phyloP scores from a whole-genome alignment of 192 early-diverging fungal species.

The Backusella tuberculispora region DNA sequence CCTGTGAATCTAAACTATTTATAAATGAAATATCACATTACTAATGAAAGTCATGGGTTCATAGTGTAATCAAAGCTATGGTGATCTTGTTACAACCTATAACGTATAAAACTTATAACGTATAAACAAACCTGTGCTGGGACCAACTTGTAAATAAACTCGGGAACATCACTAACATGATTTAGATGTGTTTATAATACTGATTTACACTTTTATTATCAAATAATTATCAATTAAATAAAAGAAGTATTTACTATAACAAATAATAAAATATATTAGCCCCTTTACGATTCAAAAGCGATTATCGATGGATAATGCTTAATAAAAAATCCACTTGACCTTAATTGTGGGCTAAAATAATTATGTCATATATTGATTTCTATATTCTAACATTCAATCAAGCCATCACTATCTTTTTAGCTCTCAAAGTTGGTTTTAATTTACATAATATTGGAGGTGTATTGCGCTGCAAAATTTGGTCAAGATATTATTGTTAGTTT shows the following conservation, averaged over 20 bases:
- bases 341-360: background rate
- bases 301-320: background rate
- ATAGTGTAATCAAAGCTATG: background rate
- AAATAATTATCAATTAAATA: background rate
- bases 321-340: background rate
- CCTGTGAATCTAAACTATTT: background rate
- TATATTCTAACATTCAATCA: background rate
- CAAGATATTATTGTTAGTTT: background rate
- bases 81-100: background rate
- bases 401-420: background rate
- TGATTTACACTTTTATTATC: background rate
- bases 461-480: background rate
- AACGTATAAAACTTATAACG: background rate
- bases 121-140: background rate
- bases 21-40: slow-evolving; percentile 4
- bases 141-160: background rate
- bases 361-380: background rate
- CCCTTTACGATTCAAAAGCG: background rate
- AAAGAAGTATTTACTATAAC: no score
- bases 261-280: no score
- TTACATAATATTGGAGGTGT: background rate
- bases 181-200: background rate
- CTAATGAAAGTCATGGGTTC: slow-evolving; percentile 6
- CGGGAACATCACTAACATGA: background rate
- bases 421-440: background rate